phyloP scores from a whole-genome alignment of 73 alveolate species.

The Paramecium octaurelia region DNA sequence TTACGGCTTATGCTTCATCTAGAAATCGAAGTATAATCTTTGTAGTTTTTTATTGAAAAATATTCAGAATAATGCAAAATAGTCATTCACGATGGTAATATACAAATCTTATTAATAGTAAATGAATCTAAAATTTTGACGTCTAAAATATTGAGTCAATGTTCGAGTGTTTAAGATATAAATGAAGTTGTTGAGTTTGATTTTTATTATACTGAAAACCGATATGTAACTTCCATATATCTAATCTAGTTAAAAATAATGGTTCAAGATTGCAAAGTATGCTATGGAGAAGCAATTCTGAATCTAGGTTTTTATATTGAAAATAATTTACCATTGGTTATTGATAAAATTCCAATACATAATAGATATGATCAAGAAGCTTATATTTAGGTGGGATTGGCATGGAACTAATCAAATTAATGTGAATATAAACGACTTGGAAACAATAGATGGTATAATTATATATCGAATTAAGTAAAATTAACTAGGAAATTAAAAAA shows the following conservation, averaged over 20 bases:
- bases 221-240: not conserved
- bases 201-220: not conserved
- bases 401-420: not conserved
- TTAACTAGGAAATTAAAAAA: not conserved
- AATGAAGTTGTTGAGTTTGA: not conserved
- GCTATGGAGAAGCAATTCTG: conserved; percentile 1
- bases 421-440: not conserved
- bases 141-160: not conserved
- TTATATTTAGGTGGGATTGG: not conserved
- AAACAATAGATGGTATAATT: not conserved
- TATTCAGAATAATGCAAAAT: not conserved
- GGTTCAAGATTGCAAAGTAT: not conserved
- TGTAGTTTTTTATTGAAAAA: not conserved
- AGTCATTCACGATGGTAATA: not conserved
- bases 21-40: not conserved
- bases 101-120: not conserved
- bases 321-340: not conserved
- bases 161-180: not conserved
- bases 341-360: not conserved
- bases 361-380: not conserved
- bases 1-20: conserved; percentile 27
- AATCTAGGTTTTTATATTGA: conserved; percentile 11
- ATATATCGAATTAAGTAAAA: not conserved
- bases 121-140: not conserved
- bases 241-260: not conserved